Conservation (phyloP, 208 protist species). For the Acanthamoeba castellanii region DNA sequence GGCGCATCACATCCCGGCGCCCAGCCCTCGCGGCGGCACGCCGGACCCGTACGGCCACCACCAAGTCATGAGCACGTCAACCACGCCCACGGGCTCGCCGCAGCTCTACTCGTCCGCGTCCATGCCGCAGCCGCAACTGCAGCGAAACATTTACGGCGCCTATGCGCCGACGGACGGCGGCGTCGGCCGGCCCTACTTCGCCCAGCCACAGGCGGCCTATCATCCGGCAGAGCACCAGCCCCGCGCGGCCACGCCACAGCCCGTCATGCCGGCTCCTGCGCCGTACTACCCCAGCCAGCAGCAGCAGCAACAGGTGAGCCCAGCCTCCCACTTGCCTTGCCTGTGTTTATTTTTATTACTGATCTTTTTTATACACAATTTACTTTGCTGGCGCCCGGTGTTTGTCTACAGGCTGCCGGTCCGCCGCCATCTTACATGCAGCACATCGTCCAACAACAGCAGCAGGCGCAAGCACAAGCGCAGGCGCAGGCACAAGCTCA, state of each 20-base stretch:
- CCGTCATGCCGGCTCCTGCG: background rate
- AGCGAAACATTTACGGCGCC: background rate
- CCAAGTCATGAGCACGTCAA: conserved; percentile 24
- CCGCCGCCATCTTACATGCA: conserved; percentile 60
- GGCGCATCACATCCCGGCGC: background rate
- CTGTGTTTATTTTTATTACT: background rate
- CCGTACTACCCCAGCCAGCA: background rate
- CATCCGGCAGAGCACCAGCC: background rate
- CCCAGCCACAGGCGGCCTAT: conserved; percentile 27
- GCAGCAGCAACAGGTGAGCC: background rate
- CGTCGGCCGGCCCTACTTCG: conserved; percentile 24
- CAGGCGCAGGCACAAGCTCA: background rate
- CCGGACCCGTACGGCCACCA: conserved; percentile 31
- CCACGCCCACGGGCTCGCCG: conserved; percentile 20
- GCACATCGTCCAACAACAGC: conserved; percentile 58
- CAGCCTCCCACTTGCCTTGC: background rate
- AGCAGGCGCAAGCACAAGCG: conserved; percentile 7
- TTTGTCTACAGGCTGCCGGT: background rate
- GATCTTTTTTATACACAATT: background rate
- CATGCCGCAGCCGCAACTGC: background rate
- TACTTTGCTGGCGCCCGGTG: background rate
- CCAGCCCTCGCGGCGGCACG: background rate
- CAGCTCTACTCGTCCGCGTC: conserved; percentile 9
- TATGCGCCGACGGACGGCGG: background rate
- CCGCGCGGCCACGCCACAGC: conserved; percentile 1